Percentiles rank a stretch among this genome's conserved stretches.
Evolutionary conservation across 768 basidiomycete species (phyloP).

Genomic region (Phanerochaete sordida): DNA sequence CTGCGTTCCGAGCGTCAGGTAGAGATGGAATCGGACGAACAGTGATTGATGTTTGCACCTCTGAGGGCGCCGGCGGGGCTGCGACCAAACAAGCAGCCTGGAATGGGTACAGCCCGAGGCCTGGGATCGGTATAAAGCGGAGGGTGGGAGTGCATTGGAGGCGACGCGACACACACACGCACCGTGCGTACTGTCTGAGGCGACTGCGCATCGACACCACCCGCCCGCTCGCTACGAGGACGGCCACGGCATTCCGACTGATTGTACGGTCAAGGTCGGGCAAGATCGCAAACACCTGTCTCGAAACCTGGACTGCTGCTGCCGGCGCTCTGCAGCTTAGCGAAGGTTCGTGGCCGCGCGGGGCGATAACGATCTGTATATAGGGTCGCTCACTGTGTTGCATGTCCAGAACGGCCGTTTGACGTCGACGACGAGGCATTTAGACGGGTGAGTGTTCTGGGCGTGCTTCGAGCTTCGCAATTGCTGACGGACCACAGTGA

Average conservation of each 20-base stretch:
- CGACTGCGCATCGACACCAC: constrained; percentile 1
- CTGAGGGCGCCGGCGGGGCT: neutral
- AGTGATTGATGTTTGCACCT: constrained; percentile 15
- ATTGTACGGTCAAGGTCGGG: neutral
- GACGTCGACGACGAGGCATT: neutral
- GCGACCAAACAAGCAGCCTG: neutral
- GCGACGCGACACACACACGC: neutral
- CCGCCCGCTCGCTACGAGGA: neutral
- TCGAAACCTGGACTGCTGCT: neutral
- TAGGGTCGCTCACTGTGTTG: neutral
- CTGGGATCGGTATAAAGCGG: constrained; percentile 2
- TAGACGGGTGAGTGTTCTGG: neutral
- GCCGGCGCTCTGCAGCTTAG: neutral
- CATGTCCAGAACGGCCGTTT: neutral
- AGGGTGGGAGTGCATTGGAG: constrained; percentile 2
- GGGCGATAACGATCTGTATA: neutral
- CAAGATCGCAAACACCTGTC: neutral
- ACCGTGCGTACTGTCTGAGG: neutral
- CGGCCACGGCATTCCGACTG: neutral
- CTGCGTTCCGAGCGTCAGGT: constrained; percentile 8
- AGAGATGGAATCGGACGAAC: constrained; percentile 24
- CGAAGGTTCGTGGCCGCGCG: neutral
- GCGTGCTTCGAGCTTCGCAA: neutral
- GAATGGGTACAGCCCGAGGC: neutral
- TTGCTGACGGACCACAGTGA: neutral